phyloP scores from a whole-genome alignment of 2,329 filamentous ascomycete species.

The Plectosphaerella sp. region DNA sequence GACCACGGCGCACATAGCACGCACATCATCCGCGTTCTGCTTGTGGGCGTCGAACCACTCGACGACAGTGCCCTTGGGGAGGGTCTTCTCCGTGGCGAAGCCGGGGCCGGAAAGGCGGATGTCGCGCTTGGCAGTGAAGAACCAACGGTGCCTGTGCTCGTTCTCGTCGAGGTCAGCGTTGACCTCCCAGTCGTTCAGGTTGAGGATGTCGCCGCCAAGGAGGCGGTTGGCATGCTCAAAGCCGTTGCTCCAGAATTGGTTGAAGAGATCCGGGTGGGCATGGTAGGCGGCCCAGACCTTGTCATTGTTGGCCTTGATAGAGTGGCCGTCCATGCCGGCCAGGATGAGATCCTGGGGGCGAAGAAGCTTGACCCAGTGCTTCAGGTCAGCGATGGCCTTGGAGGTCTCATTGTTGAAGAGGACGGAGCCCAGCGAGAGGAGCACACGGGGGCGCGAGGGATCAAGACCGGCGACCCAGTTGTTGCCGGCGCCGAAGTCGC shows the following conservation, averaged over 20 bases:
- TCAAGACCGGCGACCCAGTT: conserved; percentile 17
- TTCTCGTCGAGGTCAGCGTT: conserved; percentile 27
- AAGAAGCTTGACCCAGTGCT: conserved; percentile 29
- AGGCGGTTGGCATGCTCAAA: conserved; percentile 31
- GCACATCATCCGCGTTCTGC: conserved; percentile 29
- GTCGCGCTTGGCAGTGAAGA: conserved; percentile 28
- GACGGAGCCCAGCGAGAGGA: conserved; percentile 35
- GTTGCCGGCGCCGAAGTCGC: conserved; percentile 31
- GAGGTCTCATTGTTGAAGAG: conserved; percentile 35
- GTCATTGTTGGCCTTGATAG: conserved; percentile 21
- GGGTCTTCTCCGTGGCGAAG: conserved; percentile 8
- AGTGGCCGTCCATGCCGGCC: conserved; percentile 36
- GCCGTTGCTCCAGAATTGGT: conserved; percentile 32
- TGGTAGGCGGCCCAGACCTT: conserved; percentile 38
- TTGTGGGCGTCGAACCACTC: conserved; percentile 42
- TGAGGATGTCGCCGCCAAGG: conserved; percentile 26
- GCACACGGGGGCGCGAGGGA: conserved; percentile 9
- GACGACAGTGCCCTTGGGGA: conserved; percentile 27
- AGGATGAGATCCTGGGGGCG: conserved; percentile 28
- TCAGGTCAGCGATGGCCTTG: conserved; percentile 27
- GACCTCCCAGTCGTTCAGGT: conserved; percentile 31
- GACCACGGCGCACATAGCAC: conserved; percentile 32
- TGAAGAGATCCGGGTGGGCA: conserved; percentile 27
- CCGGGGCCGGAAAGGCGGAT: conserved; percentile 19
- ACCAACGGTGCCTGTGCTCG: conserved; percentile 34